phyloP scores from a whole-genome alignment of 1,284 basidiomycete genomes.

The Microstroma glucosiphilum region DNA sequence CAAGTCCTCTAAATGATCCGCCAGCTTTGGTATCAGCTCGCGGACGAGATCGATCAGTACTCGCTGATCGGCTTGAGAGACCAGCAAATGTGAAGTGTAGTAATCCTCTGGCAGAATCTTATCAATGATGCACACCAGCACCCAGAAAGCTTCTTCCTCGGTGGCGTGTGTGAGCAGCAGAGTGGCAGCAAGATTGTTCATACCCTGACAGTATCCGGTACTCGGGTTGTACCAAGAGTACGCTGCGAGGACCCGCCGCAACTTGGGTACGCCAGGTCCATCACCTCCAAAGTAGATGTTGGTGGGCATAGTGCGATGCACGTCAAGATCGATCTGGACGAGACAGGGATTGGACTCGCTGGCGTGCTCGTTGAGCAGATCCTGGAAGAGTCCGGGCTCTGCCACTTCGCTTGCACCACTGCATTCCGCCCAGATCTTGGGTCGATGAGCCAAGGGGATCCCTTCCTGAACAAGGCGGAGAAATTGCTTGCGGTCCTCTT shows the following conservation, averaged over 20 bases:
- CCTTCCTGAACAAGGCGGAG: slow-evolving; percentile 72
- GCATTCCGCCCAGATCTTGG: slow-evolving; percentile 81
- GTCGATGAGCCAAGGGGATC: slow-evolving; percentile 78
- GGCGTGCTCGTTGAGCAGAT: slow-evolving; percentile 64
- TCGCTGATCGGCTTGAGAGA: slow-evolving; percentile 85
- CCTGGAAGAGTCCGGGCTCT: slow-evolving; percentile 84
- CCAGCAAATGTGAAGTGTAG: slow-evolving; percentile 54
- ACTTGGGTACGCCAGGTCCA: slow-evolving; percentile 83
- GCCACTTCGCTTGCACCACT: slow-evolving; percentile 82
- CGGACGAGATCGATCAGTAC: slow-evolving; percentile 82
- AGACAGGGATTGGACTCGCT: slow-evolving; percentile 58
- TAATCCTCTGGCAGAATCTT: slow-evolving; percentile 53
- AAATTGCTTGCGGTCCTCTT: slow-evolving; percentile 72
- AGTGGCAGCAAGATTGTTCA: slow-evolving; percentile 91
- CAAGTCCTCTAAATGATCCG: slow-evolving; percentile 68
- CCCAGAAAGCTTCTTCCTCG: slow-evolving; percentile 97
- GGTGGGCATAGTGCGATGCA: slow-evolving; percentile 68
- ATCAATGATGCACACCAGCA: slow-evolving; percentile 78
- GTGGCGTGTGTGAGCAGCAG: slow-evolving; percentile 84
- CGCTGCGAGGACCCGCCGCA: slow-evolving; percentile 78
- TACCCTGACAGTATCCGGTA: slow-evolving; percentile 55
- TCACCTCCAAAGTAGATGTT: slow-evolving; percentile 96
- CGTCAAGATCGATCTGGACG: slow-evolving; percentile 92
- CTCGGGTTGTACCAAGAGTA: slow-evolving; percentile 67
- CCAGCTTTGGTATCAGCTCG: slow-evolving; percentile 68